phyloP scores from a whole-genome alignment of 1,139 yeast genomes.

The Magnusiomyces suaveolens region DNA sequence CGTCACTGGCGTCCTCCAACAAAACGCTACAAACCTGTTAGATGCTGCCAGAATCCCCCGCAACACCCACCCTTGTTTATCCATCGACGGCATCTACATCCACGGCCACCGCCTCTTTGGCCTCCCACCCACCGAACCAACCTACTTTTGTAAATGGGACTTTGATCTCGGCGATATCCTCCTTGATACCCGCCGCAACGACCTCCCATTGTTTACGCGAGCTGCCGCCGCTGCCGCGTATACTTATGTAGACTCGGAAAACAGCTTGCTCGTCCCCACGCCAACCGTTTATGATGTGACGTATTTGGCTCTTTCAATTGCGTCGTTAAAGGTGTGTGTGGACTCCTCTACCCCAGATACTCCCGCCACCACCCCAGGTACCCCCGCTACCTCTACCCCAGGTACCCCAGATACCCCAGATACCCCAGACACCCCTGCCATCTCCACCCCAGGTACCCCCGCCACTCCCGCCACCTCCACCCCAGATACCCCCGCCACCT shows the following conservation, averaged over 20 bases:
- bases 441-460: too few relatives aligned
- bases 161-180: constrained; percentile 53
- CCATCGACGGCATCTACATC: constrained; percentile 53
- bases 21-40: constrained; percentile 20
- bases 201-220: constrained; percentile 40
- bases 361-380: too few relatives aligned
- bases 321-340: constrained; percentile 20
- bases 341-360: too few relatives aligned
- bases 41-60: constrained; percentile 19
- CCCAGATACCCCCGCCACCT: constrained; percentile 28
- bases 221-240: constrained; percentile 44
- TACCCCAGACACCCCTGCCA: too few relatives aligned
- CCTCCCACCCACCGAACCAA: constrained; percentile 76
- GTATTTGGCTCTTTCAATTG: constrained; percentile 36
- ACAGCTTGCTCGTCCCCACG: constrained; percentile 49
- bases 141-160: constrained; percentile 87
- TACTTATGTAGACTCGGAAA: constrained; percentile 66
- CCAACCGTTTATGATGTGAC: constrained; percentile 62
- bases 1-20: constrained; percentile 24
- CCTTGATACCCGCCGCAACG: constrained; percentile 44
- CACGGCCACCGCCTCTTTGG: constrained; percentile 94
- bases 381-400: too few relatives aligned
- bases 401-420: too few relatives aligned
- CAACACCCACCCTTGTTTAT: constrained; percentile 36
- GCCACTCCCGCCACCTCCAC: too few relatives aligned